Evolutionary conservation across 192 early-diverging fungal genomes (phyloP).

Genomic region (Coemansia sp.): DNA sequence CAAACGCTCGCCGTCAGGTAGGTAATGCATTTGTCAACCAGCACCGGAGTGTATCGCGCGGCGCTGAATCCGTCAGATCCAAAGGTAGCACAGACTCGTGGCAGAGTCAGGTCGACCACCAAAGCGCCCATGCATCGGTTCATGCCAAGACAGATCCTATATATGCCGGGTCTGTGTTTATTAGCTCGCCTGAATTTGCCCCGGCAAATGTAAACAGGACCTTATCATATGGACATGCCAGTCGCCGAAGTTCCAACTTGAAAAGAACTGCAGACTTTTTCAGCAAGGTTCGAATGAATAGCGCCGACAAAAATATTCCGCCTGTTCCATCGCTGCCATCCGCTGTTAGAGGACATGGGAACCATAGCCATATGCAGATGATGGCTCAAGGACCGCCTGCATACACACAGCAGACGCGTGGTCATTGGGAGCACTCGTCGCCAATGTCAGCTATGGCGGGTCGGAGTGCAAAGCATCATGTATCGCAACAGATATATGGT

Average conservation of each 20-base stretch:
- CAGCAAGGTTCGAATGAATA: neutral
- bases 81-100: slow-evolving; percentile 35
- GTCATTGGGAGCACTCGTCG: neutral
- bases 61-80: slow-evolving; percentile 12
- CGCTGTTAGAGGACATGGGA: neutral
- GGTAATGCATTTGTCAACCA: slow-evolving; percentile 25
- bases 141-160: slow-evolving; percentile 31
- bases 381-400: neutral
- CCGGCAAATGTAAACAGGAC: slow-evolving; percentile 13
- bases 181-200: slow-evolving; percentile 9
- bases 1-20: slow-evolving; percentile 17
- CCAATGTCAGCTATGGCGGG: too few species aligned
- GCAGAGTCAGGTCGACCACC: slow-evolving; percentile 36
- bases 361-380: neutral
- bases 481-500: too few species aligned
- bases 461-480: too few species aligned
- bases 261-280: neutral
- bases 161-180: slow-evolving; percentile 26
- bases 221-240: slow-evolving; percentile 14
- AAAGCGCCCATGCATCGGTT: slow-evolving; percentile 13
- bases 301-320: slow-evolving; percentile 3
- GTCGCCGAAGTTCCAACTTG: neutral
- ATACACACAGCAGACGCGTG: neutral
- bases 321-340: slow-evolving; percentile 44
- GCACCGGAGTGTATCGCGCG: slow-evolving; percentile 2